Conservation (phyloP, 352 stramenopile genomes). For the Pythium dissimile region DNA sequence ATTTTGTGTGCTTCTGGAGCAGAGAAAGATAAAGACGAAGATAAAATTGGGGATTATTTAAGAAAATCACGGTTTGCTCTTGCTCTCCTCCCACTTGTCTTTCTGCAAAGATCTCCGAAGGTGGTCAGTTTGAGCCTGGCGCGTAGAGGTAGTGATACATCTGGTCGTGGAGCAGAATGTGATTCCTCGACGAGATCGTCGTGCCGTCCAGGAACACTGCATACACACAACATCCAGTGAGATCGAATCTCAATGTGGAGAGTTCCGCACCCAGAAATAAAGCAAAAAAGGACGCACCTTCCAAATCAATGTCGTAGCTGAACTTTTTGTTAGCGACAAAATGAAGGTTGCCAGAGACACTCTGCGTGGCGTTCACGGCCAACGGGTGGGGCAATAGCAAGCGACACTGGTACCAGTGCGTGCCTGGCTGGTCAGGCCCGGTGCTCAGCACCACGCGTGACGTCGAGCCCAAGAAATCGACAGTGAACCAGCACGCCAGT, state of each 20-base stretch:
- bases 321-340: slow-evolving; percentile 96
- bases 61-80: background rate
- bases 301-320: slow-evolving; percentile 93
- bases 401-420: slow-evolving; percentile 93
- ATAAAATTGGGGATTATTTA: background rate
- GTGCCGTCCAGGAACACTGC: slow-evolving; percentile 87
- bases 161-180: slow-evolving; percentile 92
- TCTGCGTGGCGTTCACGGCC: slow-evolving; percentile 89
- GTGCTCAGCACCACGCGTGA: slow-evolving; percentile 86
- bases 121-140: slow-evolving; percentile 20
- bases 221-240: background rate
- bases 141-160: slow-evolving; percentile 93
- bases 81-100: too few species aligned
- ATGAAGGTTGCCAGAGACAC: slow-evolving; percentile 83
- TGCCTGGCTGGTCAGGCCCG: slow-evolving; percentile 60
- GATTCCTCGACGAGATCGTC: slow-evolving; percentile 74
- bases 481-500: slow-evolving; percentile 98
- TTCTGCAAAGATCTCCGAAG: background rate
- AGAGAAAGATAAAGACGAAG: background rate
- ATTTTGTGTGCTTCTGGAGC: background rate
- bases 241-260: too few species aligned
- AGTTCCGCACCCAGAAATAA: too few species aligned
- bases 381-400: slow-evolving; percentile 89
- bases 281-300: too few species aligned
- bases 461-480: slow-evolving; percentile 94